phyloP scores from a whole-genome alignment of 495 filamentous ascomycete species.

The Zalerion maritima region DNA sequence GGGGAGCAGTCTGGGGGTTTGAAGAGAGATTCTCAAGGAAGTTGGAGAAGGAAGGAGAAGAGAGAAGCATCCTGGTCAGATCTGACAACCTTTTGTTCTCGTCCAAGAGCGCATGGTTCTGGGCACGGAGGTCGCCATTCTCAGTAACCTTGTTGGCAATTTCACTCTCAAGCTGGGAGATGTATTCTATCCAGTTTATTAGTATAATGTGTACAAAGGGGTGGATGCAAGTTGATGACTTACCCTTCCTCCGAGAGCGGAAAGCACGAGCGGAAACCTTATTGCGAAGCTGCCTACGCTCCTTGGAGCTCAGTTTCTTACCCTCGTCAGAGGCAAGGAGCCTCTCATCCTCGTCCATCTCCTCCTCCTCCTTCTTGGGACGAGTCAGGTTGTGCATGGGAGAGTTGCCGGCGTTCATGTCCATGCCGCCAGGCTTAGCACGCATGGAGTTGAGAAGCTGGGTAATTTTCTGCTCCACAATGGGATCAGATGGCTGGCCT shows the following conservation, averaged over 20 bases:
- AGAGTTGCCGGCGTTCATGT: conserved; percentile 25
- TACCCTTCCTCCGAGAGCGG: conserved; percentile 91
- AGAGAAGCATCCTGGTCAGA: conserved; percentile 68
- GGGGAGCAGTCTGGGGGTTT: conserved; percentile 25
- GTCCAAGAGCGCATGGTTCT: conserved; percentile 60
- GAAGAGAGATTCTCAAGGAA: conserved; percentile 62
- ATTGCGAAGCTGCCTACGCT: conserved; percentile 86
- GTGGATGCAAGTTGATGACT: conserved; percentile 12
- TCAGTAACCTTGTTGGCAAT: conserved; percentile 59
- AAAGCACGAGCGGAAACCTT: conserved; percentile 97
- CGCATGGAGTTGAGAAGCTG: conserved; percentile 75
- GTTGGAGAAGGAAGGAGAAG: conserved; percentile 69
- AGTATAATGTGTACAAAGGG: conserved; percentile 17
- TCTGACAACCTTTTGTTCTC: conserved; percentile 68
- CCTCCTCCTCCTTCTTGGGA: conserved; percentile 73
- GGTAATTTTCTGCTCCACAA: conserved; percentile 74
- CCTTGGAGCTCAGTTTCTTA: conserved; percentile 91
- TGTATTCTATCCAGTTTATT: conserved; percentile 63
- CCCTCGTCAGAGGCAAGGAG: conserved; percentile 88
- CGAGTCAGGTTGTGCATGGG: conserved; percentile 43
- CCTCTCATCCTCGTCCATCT: conserved; percentile 97
- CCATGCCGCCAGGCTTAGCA: conserved; percentile 40
- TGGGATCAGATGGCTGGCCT: conserved; percentile 41
- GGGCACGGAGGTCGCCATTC: conserved; percentile 49
- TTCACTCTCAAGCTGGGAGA: conserved; percentile 77